phyloP scores from a whole-genome alignment of 306 rosid genomes.

The Prunus dulcis region DNA sequence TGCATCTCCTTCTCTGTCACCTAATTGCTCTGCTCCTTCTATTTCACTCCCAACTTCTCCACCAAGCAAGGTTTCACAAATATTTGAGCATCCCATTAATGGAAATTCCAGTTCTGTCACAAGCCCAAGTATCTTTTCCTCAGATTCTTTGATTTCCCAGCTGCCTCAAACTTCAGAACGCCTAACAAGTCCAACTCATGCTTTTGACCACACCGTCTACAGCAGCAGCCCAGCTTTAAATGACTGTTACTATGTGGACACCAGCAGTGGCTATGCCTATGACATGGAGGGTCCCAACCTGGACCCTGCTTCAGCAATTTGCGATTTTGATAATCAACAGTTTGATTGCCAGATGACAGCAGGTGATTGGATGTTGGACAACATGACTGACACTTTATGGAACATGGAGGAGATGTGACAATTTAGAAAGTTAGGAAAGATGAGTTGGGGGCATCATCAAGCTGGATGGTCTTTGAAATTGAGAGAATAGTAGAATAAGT shows the following conservation, averaged over 20 bases:
- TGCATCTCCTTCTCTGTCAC: constrained; percentile 12
- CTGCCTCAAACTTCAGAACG: constrained; percentile 32
- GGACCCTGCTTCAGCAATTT: constrained; percentile 37
- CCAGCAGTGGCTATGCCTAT: constrained; percentile 17
- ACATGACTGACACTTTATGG: constrained; percentile 60
- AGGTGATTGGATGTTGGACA: constrained; percentile 50
- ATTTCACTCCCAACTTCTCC: constrained; percentile 28
- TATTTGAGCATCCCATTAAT: constrained; percentile 12
- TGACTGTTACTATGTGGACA: constrained; percentile 20
- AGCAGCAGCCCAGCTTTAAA: constrained; percentile 22
- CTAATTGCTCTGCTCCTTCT: constrained; percentile 18
- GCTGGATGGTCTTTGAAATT: too few species aligned
- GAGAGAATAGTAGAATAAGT: too few species aligned
- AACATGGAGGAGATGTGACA: constrained; percentile 57
- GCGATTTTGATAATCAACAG: constrained; percentile 37
- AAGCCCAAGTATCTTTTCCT: constrained; percentile 25
- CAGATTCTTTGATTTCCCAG: constrained; percentile 44
- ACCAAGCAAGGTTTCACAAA: constrained; percentile 23
- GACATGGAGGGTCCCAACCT: constrained; percentile 42
- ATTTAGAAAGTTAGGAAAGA: not conserved
- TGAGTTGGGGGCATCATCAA: not conserved
- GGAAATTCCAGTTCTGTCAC: constrained; percentile 18
- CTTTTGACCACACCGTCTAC: constrained; percentile 30
- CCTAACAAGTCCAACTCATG: constrained; percentile 23
- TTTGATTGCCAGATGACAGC: constrained; percentile 51